Conservation (phyloP, 306 rosid genomes). For the Mimosa bimucronata region DNA sequence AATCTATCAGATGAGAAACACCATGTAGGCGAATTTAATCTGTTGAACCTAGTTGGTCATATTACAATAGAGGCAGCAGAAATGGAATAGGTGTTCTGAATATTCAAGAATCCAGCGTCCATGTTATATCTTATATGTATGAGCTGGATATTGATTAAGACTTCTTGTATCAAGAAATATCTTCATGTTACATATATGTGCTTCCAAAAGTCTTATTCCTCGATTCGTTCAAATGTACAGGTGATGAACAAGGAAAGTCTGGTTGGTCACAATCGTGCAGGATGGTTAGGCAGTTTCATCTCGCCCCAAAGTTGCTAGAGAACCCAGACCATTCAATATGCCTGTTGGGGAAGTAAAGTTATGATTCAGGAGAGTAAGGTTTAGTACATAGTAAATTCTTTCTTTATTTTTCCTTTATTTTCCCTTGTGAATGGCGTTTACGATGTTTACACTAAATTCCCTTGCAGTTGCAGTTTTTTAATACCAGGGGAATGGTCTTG, state of each 20-base stretch:
- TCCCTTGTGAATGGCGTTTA: conserved; percentile 15
- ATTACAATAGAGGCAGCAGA: conserved; percentile 13
- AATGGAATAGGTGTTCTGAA: neutral
- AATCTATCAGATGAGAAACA: conserved; percentile 29
- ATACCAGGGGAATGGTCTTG: neutral
- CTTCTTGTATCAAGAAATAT: neutral
- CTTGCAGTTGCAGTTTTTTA: conserved; percentile 1
- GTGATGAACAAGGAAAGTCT: conserved; percentile 35
- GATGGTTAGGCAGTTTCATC: conserved; percentile 29
- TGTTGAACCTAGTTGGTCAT: neutral
- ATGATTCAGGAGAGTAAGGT: conserved; percentile 17
- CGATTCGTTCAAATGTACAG: conserved; percentile 40
- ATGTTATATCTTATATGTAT: neutral
- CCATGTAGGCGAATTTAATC: neutral
- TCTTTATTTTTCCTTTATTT: neutral
- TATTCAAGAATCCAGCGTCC: neutral
- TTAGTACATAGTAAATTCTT: conserved; percentile 1
- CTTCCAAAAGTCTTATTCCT: conserved; percentile 26
- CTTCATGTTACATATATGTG: conserved; percentile 14
- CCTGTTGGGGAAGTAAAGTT: conserved; percentile 10
- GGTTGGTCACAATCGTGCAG: conserved; percentile 30
- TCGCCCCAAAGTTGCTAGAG: conserved; percentile 15
- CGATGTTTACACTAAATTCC: conserved; percentile 16
- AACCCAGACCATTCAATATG: conserved; percentile 1
- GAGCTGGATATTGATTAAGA: neutral